Evolutionary conservation across 1,284 basidiomycete species (phyloP), one percentile per base, ranked within the genome.

Genomic region (Rhodotorula sp.): DNA sequence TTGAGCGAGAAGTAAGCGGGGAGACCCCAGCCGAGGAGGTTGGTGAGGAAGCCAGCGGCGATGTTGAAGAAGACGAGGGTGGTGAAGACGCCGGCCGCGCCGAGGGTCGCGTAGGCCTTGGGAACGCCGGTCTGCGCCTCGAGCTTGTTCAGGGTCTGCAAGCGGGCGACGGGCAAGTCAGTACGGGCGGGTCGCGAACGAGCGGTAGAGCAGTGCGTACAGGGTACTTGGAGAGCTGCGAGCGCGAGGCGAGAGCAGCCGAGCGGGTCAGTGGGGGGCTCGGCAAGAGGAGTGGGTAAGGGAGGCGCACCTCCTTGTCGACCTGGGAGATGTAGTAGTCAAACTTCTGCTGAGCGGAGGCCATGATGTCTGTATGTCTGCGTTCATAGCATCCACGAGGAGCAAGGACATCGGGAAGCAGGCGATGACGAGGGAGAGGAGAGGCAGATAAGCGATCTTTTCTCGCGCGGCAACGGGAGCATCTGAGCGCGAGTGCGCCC

Each of bases 121-220:
- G 96, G 95, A 57, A 98, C 84, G 80, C 92, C 90, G 12, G 93
- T 95, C 82, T 90, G 90, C 82, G 90, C 87, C 86, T 99, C 95
- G 78, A 97, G 82, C 80, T 87, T 86, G 84, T 86, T 88, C 80
- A 95, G 85, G 70, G 89, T 85, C 67, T 73, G 64, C 12, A 25
- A 1, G 59, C 56, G 15, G 39, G 25, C 41, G 77, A 77, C 76
- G 76, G 39, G 61, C 56, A 87, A 67, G 64, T 50, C 34, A 48
- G 32, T 48, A n/a, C n/a, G n/a, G n/a, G n/a, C n/a, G n/a, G n/a
- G n/a, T n/a, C n/a, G n/a, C n/a, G n/a, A 25, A 27, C 39, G 46
- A 29, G 4, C 12, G 13, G 19, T 15, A 3, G 29, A 15, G 25
- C 7, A 41, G 15, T 6, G n/a, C 55, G 29, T 50, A 71, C 71